A percentile compares a stretch with the other conserved stretches of the same genome.
These are phyloP conservation scores for Magnolia changhungtana DNA, from an alignment of 164 flowering plant genomes.

Conservation along the genomic window DNA sequence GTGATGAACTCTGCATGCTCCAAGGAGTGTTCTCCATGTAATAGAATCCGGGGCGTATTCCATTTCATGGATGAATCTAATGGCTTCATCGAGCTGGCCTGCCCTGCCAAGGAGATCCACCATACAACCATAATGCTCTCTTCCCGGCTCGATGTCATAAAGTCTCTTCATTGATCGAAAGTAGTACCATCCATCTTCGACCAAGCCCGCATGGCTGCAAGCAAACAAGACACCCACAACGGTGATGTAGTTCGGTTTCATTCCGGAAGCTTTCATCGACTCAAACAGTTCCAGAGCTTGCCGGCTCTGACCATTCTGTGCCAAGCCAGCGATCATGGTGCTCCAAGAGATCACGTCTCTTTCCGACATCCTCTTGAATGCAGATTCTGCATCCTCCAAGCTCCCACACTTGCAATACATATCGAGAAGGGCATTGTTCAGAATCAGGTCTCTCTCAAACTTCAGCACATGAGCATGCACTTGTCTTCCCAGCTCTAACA, in stretches of 20 bases:
- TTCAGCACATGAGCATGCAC: conserved; percentile 80
- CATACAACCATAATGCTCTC: conserved; percentile 86
- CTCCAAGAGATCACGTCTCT: conserved; percentile 90
- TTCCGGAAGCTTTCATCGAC: conserved; percentile 53
- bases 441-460: conserved; percentile 58
- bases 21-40: conserved; percentile 73
- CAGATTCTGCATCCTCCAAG: conserved; percentile 58
- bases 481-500: conserved; percentile 78
- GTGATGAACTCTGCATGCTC: conserved; percentile 71
- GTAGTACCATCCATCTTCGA: conserved; percentile 60
- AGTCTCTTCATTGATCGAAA: conserved; percentile 62
- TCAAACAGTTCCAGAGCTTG: conserved; percentile 62
- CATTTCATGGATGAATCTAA: conserved; percentile 57
- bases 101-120: conserved; percentile 90
- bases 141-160: conserved; percentile 61
- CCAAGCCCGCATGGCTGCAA: conserved; percentile 89
- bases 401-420: conserved; percentile 96
- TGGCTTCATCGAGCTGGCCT: conserved; percentile 74
- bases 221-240: conserved; percentile 80
- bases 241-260: conserved; percentile 62
- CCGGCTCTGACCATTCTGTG: conserved; percentile 72
- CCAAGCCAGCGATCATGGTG: conserved; percentile 85
- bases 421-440: conserved; percentile 78
- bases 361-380: conserved; percentile 48
- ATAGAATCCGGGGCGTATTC: conserved; percentile 66